phyloP scores from a whole-genome alignment of 345 rosid genomes.

The Arabidopsis suecica region DNA sequence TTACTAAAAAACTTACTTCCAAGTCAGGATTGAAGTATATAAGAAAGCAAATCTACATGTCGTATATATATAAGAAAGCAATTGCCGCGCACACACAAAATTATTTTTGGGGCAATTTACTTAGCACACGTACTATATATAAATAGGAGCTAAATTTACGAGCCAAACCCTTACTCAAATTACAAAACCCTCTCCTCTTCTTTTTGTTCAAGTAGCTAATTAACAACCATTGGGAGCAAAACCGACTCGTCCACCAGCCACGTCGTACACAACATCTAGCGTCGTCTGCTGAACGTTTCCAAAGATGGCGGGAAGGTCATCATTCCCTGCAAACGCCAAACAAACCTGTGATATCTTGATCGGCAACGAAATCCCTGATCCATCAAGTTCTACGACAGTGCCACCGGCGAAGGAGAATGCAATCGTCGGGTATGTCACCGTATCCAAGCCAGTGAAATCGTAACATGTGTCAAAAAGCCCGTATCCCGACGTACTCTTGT shows the following conservation, averaged over 20 bases:
- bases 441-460: slow-evolving; percentile 49
- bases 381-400: slow-evolving; percentile 43
- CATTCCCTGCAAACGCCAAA: slow-evolving; percentile 68
- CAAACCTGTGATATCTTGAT: slow-evolving; percentile 54
- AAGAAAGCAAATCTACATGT: no score
- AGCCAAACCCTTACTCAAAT: not conserved
- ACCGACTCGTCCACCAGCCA: slow-evolving; percentile 56
- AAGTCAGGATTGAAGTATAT: slow-evolving; percentile 3
- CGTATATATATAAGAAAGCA: no score
- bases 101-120: no score
- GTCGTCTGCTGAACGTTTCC: slow-evolving; percentile 79
- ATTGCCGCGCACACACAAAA: no score
- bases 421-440: slow-evolving; percentile 50
- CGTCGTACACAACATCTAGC: slow-evolving; percentile 68
- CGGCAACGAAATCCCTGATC: slow-evolving; percentile 49
- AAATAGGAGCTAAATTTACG: not conserved
- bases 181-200: not conserved
- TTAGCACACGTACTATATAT: no score
- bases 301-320: slow-evolving; percentile 45
- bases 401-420: slow-evolving; percentile 54
- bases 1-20: slow-evolving; percentile 12
- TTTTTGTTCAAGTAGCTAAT: slow-evolving; percentile 7
- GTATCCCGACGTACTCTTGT: slow-evolving; percentile 51
- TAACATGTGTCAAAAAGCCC: slow-evolving; percentile 72
- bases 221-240: slow-evolving; percentile 63